These are phyloP conservation scores for Amaranthus tricolor DNA, from an alignment of 179 eudicot species.

Conservation along the genomic window DNA sequence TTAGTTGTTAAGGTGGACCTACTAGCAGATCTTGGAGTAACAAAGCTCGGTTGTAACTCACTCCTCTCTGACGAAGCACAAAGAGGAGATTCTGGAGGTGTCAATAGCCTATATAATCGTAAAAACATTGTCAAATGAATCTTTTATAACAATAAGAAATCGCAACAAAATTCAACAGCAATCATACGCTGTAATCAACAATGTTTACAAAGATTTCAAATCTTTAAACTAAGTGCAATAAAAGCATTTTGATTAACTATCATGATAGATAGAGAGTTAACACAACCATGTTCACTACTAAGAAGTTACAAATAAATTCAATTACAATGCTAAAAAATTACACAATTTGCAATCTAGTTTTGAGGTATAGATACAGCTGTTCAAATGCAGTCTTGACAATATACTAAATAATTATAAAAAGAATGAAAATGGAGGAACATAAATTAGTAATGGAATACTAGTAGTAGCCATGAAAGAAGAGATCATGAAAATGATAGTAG, in stretches of 20 bases:
- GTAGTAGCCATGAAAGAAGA: neutral
- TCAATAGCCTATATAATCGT: slow-evolving; percentile 63
- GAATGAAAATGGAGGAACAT: neutral
- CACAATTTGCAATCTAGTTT: neutral
- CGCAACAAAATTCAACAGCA: neutral
- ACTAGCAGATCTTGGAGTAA: slow-evolving; percentile 52
- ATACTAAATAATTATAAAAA: too few relatives aligned
- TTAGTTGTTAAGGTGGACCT: slow-evolving; percentile 66
- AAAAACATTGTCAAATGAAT: neutral
- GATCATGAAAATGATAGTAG: neutral
- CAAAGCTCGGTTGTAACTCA: slow-evolving; percentile 47
- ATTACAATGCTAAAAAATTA: too few relatives aligned
- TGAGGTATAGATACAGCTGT: too few relatives aligned
- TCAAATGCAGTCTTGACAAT: too few relatives aligned
- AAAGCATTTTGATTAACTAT: neutral
- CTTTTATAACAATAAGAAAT: neutral
- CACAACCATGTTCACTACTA: neutral
- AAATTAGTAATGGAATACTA: neutral
- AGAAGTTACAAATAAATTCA: neutral
- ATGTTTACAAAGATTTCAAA: neutral
- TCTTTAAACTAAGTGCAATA: neutral
- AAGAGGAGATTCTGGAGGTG: slow-evolving; percentile 96
- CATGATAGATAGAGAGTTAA: neutral
- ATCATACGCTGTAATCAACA: neutral
- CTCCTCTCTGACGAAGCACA: slow-evolving; percentile 59